Base-by-base conservation (phyloP, 495 filamentous ascomycete species). In the Stereocaulon alpinum region DNA sequence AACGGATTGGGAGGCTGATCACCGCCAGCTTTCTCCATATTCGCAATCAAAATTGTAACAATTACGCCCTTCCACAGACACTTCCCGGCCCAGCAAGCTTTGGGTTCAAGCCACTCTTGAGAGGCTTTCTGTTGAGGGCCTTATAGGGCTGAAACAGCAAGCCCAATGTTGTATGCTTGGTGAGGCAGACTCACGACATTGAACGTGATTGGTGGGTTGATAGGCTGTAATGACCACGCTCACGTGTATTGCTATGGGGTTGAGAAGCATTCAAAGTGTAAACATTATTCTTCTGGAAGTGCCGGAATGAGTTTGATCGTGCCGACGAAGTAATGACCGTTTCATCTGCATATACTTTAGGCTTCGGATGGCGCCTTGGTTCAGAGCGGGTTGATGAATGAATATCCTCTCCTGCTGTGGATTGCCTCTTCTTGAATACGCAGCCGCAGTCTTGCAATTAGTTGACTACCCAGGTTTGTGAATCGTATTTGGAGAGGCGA, bases 1-100 rank as follows among this genome's bases (percentile, higher is more conserved):
- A 63, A 20, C 12, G 59, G 61, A 47, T 64, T 66, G 9, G 58
- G 15, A 27, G 56, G 63, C 24, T 32, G 22, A 32, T 60, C 14
- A 14, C 56, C 50, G 42, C 11, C 42, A 40, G 22, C 34, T 9
- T 42, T 2, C 58, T 60, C 58, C 41, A 51, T 45, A 12, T 40
- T 20, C 29, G 18, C 52, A 45, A 56, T 17, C 6, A 15, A 6
- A n/a, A 34, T 14, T 30, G 48, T 34, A 10, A 20, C 32, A 18
- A 29, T n/a, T 30, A 51, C 48, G 18, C 34, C 34, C 34, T 37
- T 32, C n/a, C 29, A 52, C 5, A 52, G 15, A 32, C n/a, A 24
- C 24, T 24, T 24, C 3, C 24, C 24, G 24, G 24, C 1, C n/a
- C n/a, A 24, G 24, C 12, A 12, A 37, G 34, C 34, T 37, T 37